These are phyloP conservation scores for Epichloe uncinata DNA, from an alignment of 2,329 filamentous ascomycete species.

Conservation along the genomic window DNA sequence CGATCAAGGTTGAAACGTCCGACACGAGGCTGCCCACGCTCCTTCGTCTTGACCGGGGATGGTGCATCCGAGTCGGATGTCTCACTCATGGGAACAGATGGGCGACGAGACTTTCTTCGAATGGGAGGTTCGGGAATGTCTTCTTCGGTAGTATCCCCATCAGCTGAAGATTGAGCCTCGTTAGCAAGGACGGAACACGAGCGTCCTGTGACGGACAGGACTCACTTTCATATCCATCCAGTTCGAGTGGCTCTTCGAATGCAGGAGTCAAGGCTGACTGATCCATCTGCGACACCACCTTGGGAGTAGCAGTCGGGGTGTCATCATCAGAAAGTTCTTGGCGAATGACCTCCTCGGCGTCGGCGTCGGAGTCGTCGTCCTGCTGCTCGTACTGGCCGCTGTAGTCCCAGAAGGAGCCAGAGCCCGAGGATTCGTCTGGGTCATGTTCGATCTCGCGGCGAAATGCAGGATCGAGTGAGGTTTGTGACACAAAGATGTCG, in stretches of 20 bases:
- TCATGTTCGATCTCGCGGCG: slow-evolving; percentile 62
- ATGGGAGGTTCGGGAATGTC: slow-evolving; percentile 38
- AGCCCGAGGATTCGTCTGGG: slow-evolving; percentile 42
- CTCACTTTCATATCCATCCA: slow-evolving; percentile 49
- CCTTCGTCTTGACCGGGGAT: slow-evolving; percentile 27
- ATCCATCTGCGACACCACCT: slow-evolving; percentile 17
- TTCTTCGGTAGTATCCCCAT: slow-evolving; percentile 50
- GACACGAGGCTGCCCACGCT: slow-evolving; percentile 39
- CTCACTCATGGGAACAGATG: slow-evolving; percentile 23
- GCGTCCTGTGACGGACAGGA: slow-evolving; percentile 15
- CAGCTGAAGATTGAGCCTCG: slow-evolving; percentile 26
- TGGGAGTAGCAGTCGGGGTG: slow-evolving; percentile 30
- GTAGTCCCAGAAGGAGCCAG: slow-evolving; percentile 51
- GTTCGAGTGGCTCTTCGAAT: slow-evolving; percentile 25
- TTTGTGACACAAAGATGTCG: slow-evolving; percentile 67
- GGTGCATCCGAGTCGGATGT: slow-evolving; percentile 38
- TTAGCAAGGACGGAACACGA: background rate
- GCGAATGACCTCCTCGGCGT: slow-evolving; percentile 27
- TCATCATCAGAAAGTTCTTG: slow-evolving; percentile 26
- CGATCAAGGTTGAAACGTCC: slow-evolving; percentile 42
- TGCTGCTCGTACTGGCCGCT: slow-evolving; percentile 30
- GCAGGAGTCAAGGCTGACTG: slow-evolving; percentile 14
- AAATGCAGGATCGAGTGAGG: slow-evolving; percentile 56
- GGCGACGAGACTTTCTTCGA: slow-evolving; percentile 33
- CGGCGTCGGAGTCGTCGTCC: slow-evolving; percentile 26